phyloP scores from a whole-genome alignment of 164 flowering plant genomes.

The Dillenia turbinata region DNA sequence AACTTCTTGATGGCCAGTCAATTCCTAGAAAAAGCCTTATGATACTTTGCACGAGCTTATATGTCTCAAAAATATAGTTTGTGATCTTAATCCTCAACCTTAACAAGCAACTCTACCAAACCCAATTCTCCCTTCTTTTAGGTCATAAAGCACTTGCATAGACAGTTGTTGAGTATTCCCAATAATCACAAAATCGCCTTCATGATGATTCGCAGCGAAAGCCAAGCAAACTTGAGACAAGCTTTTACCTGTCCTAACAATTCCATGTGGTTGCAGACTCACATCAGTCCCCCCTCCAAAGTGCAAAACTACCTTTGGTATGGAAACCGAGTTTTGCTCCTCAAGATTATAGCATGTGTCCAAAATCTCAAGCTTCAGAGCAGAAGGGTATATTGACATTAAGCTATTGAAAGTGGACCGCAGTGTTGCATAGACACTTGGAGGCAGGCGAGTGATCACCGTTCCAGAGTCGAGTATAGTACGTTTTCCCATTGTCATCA shows the following conservation, averaged over 20 bases:
- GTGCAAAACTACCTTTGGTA: constrained; percentile 28
- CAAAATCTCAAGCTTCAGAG: constrained; percentile 1
- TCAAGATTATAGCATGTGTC: constrained; percentile 9
- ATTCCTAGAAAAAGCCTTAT: too few relatives aligned
- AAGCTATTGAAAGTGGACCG: constrained; percentile 5
- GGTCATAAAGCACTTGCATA: constrained; percentile 35
- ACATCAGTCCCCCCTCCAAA: constrained; percentile 23
- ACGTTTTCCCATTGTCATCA: too few relatives aligned
- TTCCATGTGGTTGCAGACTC: background rate
- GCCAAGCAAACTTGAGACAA: constrained; percentile 37
- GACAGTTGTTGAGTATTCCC: constrained; percentile 51
- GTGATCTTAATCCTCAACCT: too few relatives aligned
- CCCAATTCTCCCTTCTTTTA: constrained; percentile 31
- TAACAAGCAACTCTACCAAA: constrained; percentile 25
- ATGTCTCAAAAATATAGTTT: too few relatives aligned
- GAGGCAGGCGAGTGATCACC: constrained; percentile 26
- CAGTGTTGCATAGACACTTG: constrained; percentile 23
- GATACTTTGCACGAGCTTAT: too few relatives aligned
- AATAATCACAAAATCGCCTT: constrained; percentile 16
- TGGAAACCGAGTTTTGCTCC: background rate
- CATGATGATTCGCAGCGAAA: constrained; percentile 26
- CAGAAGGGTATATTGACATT: constrained; percentile 8
- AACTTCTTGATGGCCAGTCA: too few relatives aligned
- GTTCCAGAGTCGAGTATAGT: constrained; percentile 30
- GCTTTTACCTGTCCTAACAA: background rate